Base-by-base conservation (phyloP, 2,329 filamentous ascomycete genomes). In the Talaromyces funiculosus region DNA sequence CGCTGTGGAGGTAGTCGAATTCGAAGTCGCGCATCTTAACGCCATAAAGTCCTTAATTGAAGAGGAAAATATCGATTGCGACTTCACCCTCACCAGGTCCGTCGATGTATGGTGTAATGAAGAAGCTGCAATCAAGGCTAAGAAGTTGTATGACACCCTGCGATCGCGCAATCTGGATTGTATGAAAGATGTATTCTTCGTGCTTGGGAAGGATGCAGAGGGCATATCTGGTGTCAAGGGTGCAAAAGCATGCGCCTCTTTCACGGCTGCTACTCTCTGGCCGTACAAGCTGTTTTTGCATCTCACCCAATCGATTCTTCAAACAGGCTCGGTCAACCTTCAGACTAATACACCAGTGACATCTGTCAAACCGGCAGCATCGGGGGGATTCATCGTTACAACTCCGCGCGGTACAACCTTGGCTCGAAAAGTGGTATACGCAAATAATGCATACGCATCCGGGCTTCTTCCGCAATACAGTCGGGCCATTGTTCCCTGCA, bases 371-470 rank as follows among this genome's bases (percentile, higher is more conserved):
- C 16, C 62, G 64, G 43, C 18, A 57, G 1, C 62, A 64, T 9
- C 54, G 65, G 31, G 64, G 67, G 69, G 69, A 3, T 92, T 89
- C 85, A 78, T 80, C 0, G 76, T 91, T 0, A 78, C 85, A 51
- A 95, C 91, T 0, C 35, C 80, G 0, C 84, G 90, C 22, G 92
- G 91, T n/a, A 77, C 75, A 43, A 81, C 95, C 59, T 71, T 71
- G 0, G 80, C 90, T 1, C 75, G 78, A 12, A 81, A 83, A 35
- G 84, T 96, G 20, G 80, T 96, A 18, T 81, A 96, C 16, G 88
- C 90, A 4, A 93, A 89, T 0, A 96, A 96, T 69, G 92, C 80
- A 3, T 95, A 96, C 73, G 92, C 90, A 0, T 90, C 90, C 1
- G 82, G 86, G 62, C 80, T 96, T 3, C 76, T 93, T 1, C 90